Evolutionary conservation across 768 basidiomycete species (phyloP), one percentile per base, ranked within the genome.

Genomic region (Collybiopsis luxurians): DNA sequence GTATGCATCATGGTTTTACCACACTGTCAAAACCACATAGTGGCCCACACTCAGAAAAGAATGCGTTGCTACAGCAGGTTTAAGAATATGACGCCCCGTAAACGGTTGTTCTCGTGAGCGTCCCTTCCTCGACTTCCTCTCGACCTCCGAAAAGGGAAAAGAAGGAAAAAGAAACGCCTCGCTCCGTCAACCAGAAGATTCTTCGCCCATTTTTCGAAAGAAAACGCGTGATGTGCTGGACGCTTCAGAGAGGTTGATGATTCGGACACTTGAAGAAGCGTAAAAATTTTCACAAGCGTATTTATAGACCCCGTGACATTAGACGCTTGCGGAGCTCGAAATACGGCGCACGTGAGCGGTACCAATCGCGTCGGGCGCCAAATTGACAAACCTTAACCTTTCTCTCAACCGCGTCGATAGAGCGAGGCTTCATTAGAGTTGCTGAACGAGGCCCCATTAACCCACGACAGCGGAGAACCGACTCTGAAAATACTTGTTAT

Each of bases 1-100:
- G 87, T 88, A 67, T 77, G 75, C 84, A 74, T 83, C 84, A 90
- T 90, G 88, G 88, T 88, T 87, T 88, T 63, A 83, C 86, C 83
- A 79, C 71, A 84, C 87, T 84, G 85, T 88, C 86, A 89, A 81
- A 61, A 86, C 81, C 80, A 87, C 87, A 80, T 87, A 87, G 84
- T 86, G 75, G 79, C 86, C 76, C 70, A 71, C 61, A 69, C 67
- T 65, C 54, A 38, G 55, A 67, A 66, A 64, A 69, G 64, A 71
- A 67, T 52, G 70, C 67, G 73, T 87, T 51, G 23, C 23, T 51
- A 86, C 86, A 82, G 86, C 76, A 83, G 81, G 83, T 85, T 78
- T 76, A 86, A 43, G 86, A 87, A 90, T 89, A 90, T 90, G 81
- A 87, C 83, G 84, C 83, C 78, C 75, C 80, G 71, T 66, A 63